Evolutionary conservation across 768 basidiomycete species (phyloP).

Genomic region (Termitomyces sp.): DNA sequence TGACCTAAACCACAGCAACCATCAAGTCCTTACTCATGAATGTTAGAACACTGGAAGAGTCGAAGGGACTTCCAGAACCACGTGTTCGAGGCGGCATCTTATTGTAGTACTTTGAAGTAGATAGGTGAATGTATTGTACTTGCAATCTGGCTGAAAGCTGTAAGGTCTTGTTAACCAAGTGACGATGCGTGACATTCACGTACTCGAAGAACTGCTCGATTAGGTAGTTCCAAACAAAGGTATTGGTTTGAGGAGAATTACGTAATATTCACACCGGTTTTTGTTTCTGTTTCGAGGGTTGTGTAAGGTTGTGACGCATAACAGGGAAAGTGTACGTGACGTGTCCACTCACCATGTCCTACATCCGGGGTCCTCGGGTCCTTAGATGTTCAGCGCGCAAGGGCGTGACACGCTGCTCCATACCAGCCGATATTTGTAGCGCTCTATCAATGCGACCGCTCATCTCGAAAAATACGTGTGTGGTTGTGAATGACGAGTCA

Average conservation of each 20-base stretch:
- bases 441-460: too few relatives aligned
- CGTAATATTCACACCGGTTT: too few relatives aligned
- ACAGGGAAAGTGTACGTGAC: too few relatives aligned
- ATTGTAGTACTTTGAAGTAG: not conserved
- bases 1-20: slow-evolving; percentile 6
- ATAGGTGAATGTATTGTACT: not conserved
- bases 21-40: not conserved
- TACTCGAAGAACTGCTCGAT: not conserved
- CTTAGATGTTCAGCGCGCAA: too few relatives aligned
- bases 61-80: too few relatives aligned
- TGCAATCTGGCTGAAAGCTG: not conserved
- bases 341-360: too few relatives aligned
- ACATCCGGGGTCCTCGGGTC: too few relatives aligned
- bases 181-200: not conserved
- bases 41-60: not conserved
- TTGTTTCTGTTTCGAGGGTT: too few relatives aligned
- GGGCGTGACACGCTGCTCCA: too few relatives aligned
- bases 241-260: too few relatives aligned
- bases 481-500: not conserved
- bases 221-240: not conserved
- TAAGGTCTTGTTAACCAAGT: not conserved
- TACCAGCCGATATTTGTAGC: too few relatives aligned
- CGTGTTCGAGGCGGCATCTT: not conserved
- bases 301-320: not conserved
- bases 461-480: too few relatives aligned